phyloP scores from a whole-genome alignment of 805 yeast genomes.

The Candida insectorum region DNA sequence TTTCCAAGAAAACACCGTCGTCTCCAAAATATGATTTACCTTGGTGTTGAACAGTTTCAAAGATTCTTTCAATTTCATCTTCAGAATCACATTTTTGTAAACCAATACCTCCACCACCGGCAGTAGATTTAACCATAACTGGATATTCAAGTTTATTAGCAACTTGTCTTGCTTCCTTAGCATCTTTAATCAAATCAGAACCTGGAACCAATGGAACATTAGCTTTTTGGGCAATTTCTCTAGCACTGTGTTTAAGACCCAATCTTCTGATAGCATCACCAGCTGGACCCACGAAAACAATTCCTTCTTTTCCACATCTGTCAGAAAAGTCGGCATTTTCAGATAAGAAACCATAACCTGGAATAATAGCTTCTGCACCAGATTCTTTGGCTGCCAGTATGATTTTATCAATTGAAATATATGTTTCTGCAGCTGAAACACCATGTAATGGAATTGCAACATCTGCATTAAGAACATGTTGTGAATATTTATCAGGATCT shows the following conservation, averaged over 20 bases:
- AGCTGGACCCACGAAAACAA: constrained; percentile 93
- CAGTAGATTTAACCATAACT: constrained; percentile 94
- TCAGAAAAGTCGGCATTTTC: constrained; percentile 97
- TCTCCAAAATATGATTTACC: constrained; percentile 93
- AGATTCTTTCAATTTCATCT: constrained; percentile 77
- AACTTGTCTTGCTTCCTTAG: constrained; percentile 70
- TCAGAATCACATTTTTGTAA: constrained; percentile 86
- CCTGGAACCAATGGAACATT: constrained; percentile 98
- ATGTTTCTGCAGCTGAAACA: constrained; percentile 84
- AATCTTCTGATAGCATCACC: constrained; percentile 88
- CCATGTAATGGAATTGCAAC: constrained; percentile 78
- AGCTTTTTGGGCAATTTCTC: constrained; percentile 89
- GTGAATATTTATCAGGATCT: constrained; percentile 83
- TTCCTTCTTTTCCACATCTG: constrained; percentile 75
- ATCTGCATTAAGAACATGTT: constrained; percentile 84
- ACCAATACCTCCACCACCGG: constrained; percentile 99
- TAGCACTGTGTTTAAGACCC: constrained; percentile 95
- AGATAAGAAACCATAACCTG: constrained; percentile 95
- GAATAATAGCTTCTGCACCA: constrained; percentile 92
- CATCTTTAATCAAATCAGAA: constrained; percentile 70
- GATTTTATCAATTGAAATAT: constrained; percentile 80
- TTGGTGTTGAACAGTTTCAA: constrained; percentile 89
- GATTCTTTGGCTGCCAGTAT: constrained; percentile 79
- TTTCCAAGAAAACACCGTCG: constrained; percentile 90
- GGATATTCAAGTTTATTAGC: constrained; percentile 83